Evolutionary conservation across 2,329 filamentous ascomycete genomes (phyloP), one percentile per base, ranked within the genome.

Genomic region (Nannizziopsis arthrosporioides): DNA sequence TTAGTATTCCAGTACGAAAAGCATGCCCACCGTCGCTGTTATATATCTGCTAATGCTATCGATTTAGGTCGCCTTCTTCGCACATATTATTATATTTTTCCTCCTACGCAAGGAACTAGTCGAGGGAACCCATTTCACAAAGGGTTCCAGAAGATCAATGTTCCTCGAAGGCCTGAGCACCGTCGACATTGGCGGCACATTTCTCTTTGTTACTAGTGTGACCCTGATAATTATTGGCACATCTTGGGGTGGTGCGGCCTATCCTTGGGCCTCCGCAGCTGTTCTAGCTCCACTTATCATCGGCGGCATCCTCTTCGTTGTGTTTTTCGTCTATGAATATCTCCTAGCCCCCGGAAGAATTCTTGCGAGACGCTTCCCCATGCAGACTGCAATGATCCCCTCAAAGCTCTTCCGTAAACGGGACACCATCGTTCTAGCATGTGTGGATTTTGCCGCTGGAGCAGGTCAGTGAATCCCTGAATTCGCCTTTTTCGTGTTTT

Each of bases 351-450:
- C 77, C 0, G 73, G 71, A 0, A 66, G 68, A 1, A 43, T 63
- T 1, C 61, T 80, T 19, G 64, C 72, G 0, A 61, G 68, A 2
- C 58, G 66, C n/a, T 72, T 78, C 30, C 73, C 76, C 1, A 64
- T 61, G 41, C 77, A 82, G 55, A 68, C 70, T 37, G 68, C 80
- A 7, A 84, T 84, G 80, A 70, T 85, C 11, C 79, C 80, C 0
- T 81, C 78, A 61, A 63, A 69, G 6, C 63, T 84, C 15, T 68
- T 84, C 40, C 62, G 65, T 2, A 70, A 75, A 47, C 70, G 73
- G 31, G 79, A 85, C 53, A 74, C 78, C 1, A 67, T 71, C 0
- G 66, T 83, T n/a, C 61, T 84, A n/a, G 74, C 78, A 51, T 73
- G 75, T 49, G 71, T 81, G 53, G 79, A 80, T 53, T 77, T 81